Base-by-base conservation (phyloP, 441 rosid species). In the Melastoma candidum region DNA sequence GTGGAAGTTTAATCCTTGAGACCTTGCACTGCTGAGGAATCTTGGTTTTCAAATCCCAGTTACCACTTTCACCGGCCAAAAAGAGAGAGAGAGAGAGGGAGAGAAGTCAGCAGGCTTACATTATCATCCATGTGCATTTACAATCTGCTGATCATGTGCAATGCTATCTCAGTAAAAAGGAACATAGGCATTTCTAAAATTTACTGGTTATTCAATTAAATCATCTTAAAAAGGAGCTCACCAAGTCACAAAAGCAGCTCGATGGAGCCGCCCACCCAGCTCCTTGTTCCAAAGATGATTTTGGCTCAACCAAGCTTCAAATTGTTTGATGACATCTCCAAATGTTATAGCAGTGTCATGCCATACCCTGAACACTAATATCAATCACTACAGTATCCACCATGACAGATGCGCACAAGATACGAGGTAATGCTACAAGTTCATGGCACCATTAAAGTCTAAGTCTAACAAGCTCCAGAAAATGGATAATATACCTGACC, bases 11-110 rank as follows among this genome's bases (percentile, higher is more conserved):
- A 68, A 87, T 77, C 60, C 73, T 71, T 2, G 90, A 71, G 48
- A 83, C 87, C 24, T 56, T 29, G 67, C 96, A 92, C 59, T 87
- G 98, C 70, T 77, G 79, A 5, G 96, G 98, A 26, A 92, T 63
- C 73, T 83, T 77, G 47, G 98, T 83, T 74, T 92, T 92, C 80
- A 92, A 65, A 75, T 92, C 98, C 98, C 96, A 92, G 53, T 92
- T 85, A 55, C 98, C 96, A 71, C 98, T 92, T 63, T 48, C 41
- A 69, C 9, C 60, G 65, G 50, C 24, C 54, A 27, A 61, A 53
- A 1, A 41, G 67, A 41, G 47, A 58, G 26, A 41, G 67, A 41
- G 47, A 58, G 26, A 3, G 9, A 12, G n/a, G 47, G 50, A 50
- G 14, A 59, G 64, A 36, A 45, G 24, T 14, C 14, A 10, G 26